These are phyloP conservation scores for Gossypium raimondii DNA, from an alignment of 345 rosid genomes.

Conservation along the genomic window DNA sequence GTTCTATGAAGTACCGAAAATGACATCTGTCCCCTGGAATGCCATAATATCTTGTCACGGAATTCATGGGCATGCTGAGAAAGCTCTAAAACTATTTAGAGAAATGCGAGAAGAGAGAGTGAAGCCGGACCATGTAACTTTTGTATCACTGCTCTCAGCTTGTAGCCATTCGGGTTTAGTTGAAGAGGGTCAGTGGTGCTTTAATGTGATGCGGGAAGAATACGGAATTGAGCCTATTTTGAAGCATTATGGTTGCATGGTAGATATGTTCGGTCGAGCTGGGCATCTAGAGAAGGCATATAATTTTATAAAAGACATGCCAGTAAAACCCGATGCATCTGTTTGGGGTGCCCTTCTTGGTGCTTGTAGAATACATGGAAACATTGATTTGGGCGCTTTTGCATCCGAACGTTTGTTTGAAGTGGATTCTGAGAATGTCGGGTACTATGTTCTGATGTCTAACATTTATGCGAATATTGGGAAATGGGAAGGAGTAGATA, in stretches of 20 bases:
- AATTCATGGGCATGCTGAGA: constrained; percentile 47
- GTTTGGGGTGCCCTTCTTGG: constrained; percentile 61
- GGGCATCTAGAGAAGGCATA: constrained; percentile 46
- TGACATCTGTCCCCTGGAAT: constrained; percentile 52
- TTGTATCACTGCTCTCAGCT: constrained; percentile 51
- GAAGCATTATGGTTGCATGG: constrained; percentile 66
- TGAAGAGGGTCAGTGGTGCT: constrained; percentile 48
- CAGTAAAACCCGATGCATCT: constrained; percentile 48
- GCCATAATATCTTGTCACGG: constrained; percentile 51
- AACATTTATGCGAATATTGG: constrained; percentile 55
- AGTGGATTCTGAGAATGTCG: constrained; percentile 51
- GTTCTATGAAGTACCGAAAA: constrained; percentile 40
- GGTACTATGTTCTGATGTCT: constrained; percentile 52
- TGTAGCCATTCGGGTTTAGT: constrained; percentile 65
- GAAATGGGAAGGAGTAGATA: constrained; percentile 50
- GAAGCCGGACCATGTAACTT: constrained; percentile 54
- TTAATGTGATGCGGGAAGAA: constrained; percentile 39
- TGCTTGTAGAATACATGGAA: constrained; percentile 55
- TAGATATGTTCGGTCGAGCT: constrained; percentile 56
- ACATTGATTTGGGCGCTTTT: constrained; percentile 33
- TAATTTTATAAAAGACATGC: constrained; percentile 40
- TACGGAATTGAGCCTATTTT: constrained; percentile 42
- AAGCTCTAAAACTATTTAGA: constrained; percentile 41
- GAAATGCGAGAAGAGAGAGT: constrained; percentile 46
- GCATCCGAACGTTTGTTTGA: constrained; percentile 49